Percentiles rank a stretch among this genome's conserved stretches.
phyloP scores from a whole-genome alignment of 371 early-diverging fungal species.

The Apophysomyces trapeziformis region DNA sequence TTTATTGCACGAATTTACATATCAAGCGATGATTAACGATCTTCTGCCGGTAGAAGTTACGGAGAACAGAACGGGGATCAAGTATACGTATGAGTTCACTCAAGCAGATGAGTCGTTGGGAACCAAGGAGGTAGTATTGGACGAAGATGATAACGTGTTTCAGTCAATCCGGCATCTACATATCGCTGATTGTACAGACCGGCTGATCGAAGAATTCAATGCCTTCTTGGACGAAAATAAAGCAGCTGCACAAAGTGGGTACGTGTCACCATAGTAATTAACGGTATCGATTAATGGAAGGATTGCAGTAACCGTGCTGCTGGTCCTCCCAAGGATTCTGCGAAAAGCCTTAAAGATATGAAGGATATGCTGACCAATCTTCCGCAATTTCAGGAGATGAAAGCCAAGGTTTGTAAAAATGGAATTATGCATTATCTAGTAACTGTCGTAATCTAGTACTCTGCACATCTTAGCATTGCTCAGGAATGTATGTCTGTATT shows the following conservation, averaged over 20 bases:
- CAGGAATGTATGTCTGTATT: conserved; percentile 88
- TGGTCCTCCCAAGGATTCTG: conserved; percentile 53
- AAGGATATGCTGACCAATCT: conserved; percentile 87
- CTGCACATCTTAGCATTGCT: conserved; percentile 91
- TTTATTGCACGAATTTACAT: conserved; percentile 92
- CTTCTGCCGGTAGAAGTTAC: conserved; percentile 69
- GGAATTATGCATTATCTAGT: background rate
- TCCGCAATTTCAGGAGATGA: conserved; percentile 94
- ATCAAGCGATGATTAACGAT: conserved; percentile 94
- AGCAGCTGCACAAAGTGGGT: conserved; percentile 51
- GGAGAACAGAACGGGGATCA: conserved; percentile 58
- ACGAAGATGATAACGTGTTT: conserved; percentile 83
- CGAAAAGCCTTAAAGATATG: conserved; percentile 83
- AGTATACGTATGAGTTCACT: conserved; percentile 63
- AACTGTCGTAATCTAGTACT: conserved; percentile 60
- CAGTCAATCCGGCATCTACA: conserved; percentile 88
- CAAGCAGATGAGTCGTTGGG: conserved; percentile 53
- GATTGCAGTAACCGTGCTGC: conserved; percentile 7
- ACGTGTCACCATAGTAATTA: conserved; percentile 2
- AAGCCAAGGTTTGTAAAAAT: conserved; percentile 60
- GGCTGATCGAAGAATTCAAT: conserved; percentile 83
- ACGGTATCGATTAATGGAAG: background rate
- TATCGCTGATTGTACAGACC: conserved; percentile 90
- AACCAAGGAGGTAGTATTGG: conserved; percentile 64
- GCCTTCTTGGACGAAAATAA: conserved; percentile 72